Evolutionary conservation across 1,284 basidiomycete species (phyloP), one percentile per base, ranked within the genome.

Genomic region (Cutaneotrichosporon curvatum): DNA sequence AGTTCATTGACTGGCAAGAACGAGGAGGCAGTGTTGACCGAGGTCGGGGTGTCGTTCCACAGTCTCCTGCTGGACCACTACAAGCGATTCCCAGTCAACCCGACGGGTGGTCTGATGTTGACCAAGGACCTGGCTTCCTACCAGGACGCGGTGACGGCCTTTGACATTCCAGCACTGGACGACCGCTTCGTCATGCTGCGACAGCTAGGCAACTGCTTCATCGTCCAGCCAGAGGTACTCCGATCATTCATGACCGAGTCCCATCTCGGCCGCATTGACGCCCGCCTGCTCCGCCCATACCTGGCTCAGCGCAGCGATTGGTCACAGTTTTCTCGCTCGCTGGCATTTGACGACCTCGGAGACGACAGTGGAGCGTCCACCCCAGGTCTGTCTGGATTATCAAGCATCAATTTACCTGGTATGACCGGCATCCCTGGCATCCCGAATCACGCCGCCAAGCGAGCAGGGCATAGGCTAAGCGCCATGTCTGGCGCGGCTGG

Each of bases 181-280:
- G 94, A 97, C 68, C 88, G 95, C 16, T 99, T 95, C 74, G 95
- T 98, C 66, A 97, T 98, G 77, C 84, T 98, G 56, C 85, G 94
- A 37, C 92, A 98, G 70, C 82, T 99, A 1, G 95, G 95, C 60
- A 95, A 97, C 65, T 80, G 94, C 48, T 99, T 97, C 78, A 84
- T 96, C 57, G 87, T 96, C 37, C 84, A 84, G 51, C 90, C 91
- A 4, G 88, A 94, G 53, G 88, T 90, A 48, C 79, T 96, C 55
- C 87, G 86, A 57, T 87, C 88, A 2, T 96, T 92, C 73, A 87
- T 95, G 69, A 85, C 84, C 4, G 91, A 94, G 62, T 84, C 84
- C 44, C 87, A 90, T 65, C 80, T 96, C 6, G 89, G 89, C 8
- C 81, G 87, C 18, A 91, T 99, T 58, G 94, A 98, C 60, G 75